phyloP scores from a whole-genome alignment of 1,139 yeast genomes.

The Diutina siamensis region DNA sequence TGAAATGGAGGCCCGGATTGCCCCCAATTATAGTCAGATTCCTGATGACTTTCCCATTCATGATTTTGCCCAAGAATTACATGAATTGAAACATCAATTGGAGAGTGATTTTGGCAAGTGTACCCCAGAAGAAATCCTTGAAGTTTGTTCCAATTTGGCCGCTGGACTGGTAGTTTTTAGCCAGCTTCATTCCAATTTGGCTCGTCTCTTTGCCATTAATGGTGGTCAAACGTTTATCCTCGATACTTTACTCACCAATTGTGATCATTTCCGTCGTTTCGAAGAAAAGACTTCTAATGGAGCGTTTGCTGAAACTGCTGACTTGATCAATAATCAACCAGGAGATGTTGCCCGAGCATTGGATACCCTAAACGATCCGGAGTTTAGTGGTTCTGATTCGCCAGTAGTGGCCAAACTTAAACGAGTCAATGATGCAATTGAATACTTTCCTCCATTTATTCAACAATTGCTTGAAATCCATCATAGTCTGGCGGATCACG shows the following conservation, averaged over 20 bases:
- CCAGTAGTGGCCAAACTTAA: too few species aligned
- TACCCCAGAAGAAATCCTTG: conserved; percentile 10
- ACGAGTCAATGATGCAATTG: background rate
- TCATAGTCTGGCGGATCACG: background rate
- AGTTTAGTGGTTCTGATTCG: too few species aligned
- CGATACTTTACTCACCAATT: conserved; percentile 23
- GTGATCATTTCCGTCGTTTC: conserved; percentile 18
- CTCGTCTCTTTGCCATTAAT: conserved; percentile 19
- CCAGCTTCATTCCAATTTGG: conserved; percentile 22
- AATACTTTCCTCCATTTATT: background rate
- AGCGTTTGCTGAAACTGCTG: background rate
- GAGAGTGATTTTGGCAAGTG: conserved; percentile 13
- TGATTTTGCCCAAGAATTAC: conserved; percentile 23
- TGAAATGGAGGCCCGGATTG: conserved; percentile 5
- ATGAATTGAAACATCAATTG: conserved; percentile 16
- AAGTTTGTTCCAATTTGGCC: conserved; percentile 10
- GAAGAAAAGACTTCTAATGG: conserved; percentile 11
- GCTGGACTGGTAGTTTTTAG: conserved; percentile 13
- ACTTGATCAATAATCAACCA: background rate
- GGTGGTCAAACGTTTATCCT: conserved; percentile 22
- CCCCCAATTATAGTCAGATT: conserved; percentile 19
- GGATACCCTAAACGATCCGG: too few species aligned
- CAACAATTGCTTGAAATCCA: background rate
- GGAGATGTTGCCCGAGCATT: too few species aligned
- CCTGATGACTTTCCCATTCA: conserved; percentile 28